Base-by-base conservation (phyloP, 495 filamentous ascomycete species). In the Talaromyces wortmannii region DNA sequence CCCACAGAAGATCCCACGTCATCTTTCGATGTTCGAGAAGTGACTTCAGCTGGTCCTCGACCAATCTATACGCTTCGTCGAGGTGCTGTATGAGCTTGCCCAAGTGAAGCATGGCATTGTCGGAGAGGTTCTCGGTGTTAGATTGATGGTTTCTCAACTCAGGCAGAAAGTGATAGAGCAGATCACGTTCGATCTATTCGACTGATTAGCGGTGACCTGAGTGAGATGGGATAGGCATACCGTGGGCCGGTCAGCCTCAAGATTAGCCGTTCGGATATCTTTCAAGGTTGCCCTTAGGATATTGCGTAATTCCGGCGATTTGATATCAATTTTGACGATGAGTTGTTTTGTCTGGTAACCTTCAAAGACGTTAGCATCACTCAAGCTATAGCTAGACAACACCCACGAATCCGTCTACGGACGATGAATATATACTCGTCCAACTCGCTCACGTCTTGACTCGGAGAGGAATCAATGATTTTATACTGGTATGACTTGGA, bases 91-190 rank as follows among this genome's bases (percentile, higher is more conserved):
- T n/a, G n/a, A n/a, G n/a, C n/a, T n/a, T n/a, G n/a, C n/a, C n/a
- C n/a, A n/a, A n/a, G n/a, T n/a, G n/a, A n/a, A n/a, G n/a, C n/a
- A n/a, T n/a, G n/a, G n/a, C n/a, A n/a, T n/a, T n/a, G n/a, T n/a
- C n/a, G n/a, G n/a, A n/a, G n/a, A n/a, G n/a, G n/a, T n/a, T n/a
- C n/a, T n/a, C n/a, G n/a, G n/a, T n/a, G n/a, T n/a, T n/a, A n/a
- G n/a, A n/a, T n/a, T n/a, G n/a, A 50, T 13, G 53, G 44, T 49
- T 23, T 45, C 65, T 61, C 32, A 75, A 57, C 42, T 75, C 62
- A 30, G 56, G 56, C 30, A 72, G 59, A 57, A 59, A 70, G 55
- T 68, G 48, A 31, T 64, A 74, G 11, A 75, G 59, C 16, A 67
- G 12, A 46, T 64, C 12, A 6, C 12, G 33, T 36, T 36, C 33